Conservation (phyloP, 78 protist species). For the Corallochytrium limacisporum region DNA sequence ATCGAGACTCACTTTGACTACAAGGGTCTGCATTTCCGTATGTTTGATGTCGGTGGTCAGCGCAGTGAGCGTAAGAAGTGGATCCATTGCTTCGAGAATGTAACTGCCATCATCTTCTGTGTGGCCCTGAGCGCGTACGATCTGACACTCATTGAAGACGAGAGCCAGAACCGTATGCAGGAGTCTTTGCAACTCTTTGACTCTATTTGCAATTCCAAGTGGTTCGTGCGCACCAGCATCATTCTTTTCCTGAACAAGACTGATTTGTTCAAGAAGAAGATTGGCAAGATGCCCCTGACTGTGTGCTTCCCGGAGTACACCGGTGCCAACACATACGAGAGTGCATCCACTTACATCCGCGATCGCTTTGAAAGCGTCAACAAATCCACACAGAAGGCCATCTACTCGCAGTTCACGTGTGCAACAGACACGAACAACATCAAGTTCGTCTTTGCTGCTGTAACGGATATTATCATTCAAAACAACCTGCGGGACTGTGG, state of each 20-base stretch:
- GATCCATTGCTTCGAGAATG: conserved; percentile 90
- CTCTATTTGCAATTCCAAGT: conserved; percentile 72
- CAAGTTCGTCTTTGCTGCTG: conserved; percentile 55
- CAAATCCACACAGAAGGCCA: conserved; percentile 17
- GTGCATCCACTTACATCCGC: conserved; percentile 5
- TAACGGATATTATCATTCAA: conserved; percentile 51
- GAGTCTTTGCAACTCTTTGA: conserved; percentile 77
- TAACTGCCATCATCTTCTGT: conserved; percentile 80
- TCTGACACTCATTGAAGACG: conserved; percentile 63
- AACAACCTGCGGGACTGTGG: conserved; percentile 30
- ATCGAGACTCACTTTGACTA: conserved; percentile 57
- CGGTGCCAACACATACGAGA: conserved; percentile 12
- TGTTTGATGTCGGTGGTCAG: conserved; percentile 92
- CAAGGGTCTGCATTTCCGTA: conserved; percentile 36
- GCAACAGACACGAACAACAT: conserved; percentile 83
- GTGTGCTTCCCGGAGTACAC: conserved; percentile 62
- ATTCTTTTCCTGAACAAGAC: conserved; percentile 84
- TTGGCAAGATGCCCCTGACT: conserved; percentile 30
- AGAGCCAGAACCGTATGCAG: conserved; percentile 71
- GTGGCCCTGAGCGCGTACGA: conserved; percentile 74
- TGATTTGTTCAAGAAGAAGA: conserved; percentile 68
- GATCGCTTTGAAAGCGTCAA: conserved; percentile 27
- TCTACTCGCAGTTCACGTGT: conserved; percentile 72
- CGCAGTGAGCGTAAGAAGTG: conserved; percentile 82
- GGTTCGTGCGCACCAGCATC: conserved; percentile 77